These are phyloP conservation scores for Santalum album DNA, from an alignment of 164 flowering plant genomes.

Conservation along the genomic window DNA sequence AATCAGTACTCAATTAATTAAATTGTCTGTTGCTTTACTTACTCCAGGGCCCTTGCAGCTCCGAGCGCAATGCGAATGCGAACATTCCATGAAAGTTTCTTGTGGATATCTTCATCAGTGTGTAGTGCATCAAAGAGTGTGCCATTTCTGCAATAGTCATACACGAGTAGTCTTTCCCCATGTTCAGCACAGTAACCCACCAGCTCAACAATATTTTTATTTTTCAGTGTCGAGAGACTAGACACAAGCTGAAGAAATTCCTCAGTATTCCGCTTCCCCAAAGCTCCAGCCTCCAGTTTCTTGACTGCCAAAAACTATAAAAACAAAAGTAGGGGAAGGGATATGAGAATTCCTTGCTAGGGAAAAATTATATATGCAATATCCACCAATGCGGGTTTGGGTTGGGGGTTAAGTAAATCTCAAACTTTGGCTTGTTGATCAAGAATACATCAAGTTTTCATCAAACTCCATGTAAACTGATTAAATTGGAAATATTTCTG, in stretches of 20 bases:
- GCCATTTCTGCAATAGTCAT: slow-evolving; percentile 55
- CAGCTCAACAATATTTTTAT: slow-evolving; percentile 57
- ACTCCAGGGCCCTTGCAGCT: slow-evolving; percentile 89
- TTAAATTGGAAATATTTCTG: no score
- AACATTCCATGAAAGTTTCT: slow-evolving; percentile 60
- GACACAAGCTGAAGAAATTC: slow-evolving; percentile 58
- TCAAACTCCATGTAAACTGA: no score
- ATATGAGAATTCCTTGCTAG: neutral
- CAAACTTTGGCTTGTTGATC: no score
- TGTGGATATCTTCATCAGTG: slow-evolving; percentile 40
- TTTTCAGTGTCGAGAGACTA: slow-evolving; percentile 39
- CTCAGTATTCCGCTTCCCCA: slow-evolving; percentile 33
- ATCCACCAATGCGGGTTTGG: no score
- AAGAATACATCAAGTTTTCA: no score
- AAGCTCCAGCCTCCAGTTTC: slow-evolving; percentile 44
- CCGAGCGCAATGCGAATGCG: slow-evolving; percentile 72
- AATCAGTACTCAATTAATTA: neutral
- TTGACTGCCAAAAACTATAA: slow-evolving; percentile 66
- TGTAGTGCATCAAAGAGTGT: slow-evolving; percentile 75
- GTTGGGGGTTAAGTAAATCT: no score
- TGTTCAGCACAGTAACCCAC: slow-evolving; percentile 85
- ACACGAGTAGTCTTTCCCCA: slow-evolving; percentile 62
- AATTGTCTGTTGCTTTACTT: slow-evolving; percentile 21
- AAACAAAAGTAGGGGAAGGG: neutral
- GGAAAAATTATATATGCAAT: no score